These are phyloP conservation scores for Cystoisospora suis DNA, from an alignment of 169 alveolate species.

Conservation along the genomic window DNA sequence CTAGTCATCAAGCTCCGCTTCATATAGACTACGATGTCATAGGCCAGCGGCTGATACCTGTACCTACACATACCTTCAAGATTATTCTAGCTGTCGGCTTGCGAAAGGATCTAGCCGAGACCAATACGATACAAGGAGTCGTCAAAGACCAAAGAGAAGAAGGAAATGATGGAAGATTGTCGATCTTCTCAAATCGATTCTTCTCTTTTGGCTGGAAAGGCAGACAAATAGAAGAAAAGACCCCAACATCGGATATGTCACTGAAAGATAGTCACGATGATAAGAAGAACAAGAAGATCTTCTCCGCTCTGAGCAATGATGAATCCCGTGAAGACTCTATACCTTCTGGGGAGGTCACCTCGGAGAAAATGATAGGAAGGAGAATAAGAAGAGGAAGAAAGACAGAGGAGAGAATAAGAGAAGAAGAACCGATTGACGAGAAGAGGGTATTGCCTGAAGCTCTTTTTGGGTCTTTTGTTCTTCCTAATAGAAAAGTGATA, in stretches of 20 bases:
- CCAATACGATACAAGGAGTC: background rate
- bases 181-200: background rate
- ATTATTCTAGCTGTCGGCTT: background rate
- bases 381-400: too few relatives aligned
- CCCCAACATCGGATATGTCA: too few relatives aligned
- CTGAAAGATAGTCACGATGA: too few relatives aligned
- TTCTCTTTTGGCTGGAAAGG: background rate
- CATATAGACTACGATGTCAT: background rate
- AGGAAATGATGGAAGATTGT: background rate
- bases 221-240: too few relatives aligned
- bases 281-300: too few relatives aligned
- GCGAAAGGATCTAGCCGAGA: background rate
- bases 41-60: background rate
- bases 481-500: background rate
- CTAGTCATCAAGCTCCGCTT: background rate
- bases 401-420: background rate
- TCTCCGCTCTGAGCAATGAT: too few relatives aligned
- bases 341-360: background rate
- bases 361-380: too few relatives aligned
- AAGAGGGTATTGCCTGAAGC: background rate
- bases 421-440: too few relatives aligned
- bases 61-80: slow-evolving; percentile 5
- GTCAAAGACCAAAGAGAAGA: background rate
- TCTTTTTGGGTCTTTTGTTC: background rate
- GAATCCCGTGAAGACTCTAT: too few relatives aligned